Base-by-base conservation (phyloP, 1,139 yeast species). In the Geotrichum candidum region DNA sequence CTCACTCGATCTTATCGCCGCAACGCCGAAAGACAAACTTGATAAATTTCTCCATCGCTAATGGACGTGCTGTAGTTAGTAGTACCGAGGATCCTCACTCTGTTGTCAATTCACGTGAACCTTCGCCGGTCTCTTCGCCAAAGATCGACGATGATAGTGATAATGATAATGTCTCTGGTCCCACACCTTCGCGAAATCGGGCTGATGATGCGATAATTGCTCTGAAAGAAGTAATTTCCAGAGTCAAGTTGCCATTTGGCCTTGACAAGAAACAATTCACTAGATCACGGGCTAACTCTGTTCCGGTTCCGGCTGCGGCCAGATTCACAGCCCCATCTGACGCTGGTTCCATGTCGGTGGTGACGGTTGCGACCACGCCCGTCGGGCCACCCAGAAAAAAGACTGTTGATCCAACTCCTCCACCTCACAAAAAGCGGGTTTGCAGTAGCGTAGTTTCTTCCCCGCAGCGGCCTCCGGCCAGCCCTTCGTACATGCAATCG, bases 181-280 rank as follows among this genome's bases (percentile, higher is more conserved):
- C 27, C 15, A 13, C 27, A 10, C 25, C 50, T 48, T 31, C 61
- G 35, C 53, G 51, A 33, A n/a, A 13, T 13, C 25, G 53, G 7
- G 54, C 56, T 5, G 60, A 60, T 35, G 56, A 60, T 57, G 63
- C 63, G 10, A 57, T 60, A 11, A 53, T 35, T 51, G 63, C 63
- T 11, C 50, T 60, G 25, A 60, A 57, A 31, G 58, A 57, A 41
- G 63, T 57, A 7, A 60, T 60, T 50, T 54, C 57, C 9, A 53
- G 62, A 27, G 38, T 29, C 7, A 29, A 29, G 10, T 9, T 25
- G 10, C 48, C 48, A 15, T 41, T 41, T 15, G 48, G 48, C n/a
- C 48, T 41, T 15, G 48, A n/a, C 22, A 41, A 15, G 48, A 41
- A 41, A 41, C 48, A n/a, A n/a, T 41, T 41, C 10, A 41, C n/a